These are phyloP conservation scores for Suhomyces wounanorum DNA, from an alignment of 1,139 yeast genomes.

Conservation along the genomic window DNA sequence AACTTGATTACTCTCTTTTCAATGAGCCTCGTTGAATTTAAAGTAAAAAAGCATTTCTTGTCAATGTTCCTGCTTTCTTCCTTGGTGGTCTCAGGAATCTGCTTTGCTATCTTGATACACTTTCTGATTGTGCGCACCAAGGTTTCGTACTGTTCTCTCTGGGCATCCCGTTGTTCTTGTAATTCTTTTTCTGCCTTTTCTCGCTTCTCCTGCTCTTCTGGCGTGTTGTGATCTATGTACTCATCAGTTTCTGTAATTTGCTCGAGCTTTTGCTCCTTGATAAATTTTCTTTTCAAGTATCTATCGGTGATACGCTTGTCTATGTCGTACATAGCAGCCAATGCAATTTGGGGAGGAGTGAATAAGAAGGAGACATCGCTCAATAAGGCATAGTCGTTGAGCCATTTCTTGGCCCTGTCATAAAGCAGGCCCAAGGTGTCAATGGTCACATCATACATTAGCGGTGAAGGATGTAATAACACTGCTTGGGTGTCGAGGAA, in stretches of 20 bases:
- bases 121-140: conserved; percentile 47
- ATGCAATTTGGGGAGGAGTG: conserved; percentile 94
- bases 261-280: conserved; percentile 18
- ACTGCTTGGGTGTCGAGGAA: conserved; percentile 81
- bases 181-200: conserved; percentile 21
- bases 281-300: conserved; percentile 65
- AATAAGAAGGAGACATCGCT: conserved; percentile 76
- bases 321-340: conserved; percentile 74
- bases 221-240: neutral
- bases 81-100: conserved; percentile 46
- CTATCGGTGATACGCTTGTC: conserved; percentile 65
- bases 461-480: conserved; percentile 43
- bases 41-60: conserved; percentile 60
- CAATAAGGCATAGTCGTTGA: conserved; percentile 62
- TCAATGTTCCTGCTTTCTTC: conserved; percentile 67
- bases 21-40: conserved; percentile 57
- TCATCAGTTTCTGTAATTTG: conserved; percentile 13
- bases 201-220: conserved; percentile 11
- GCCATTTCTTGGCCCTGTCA: conserved; percentile 65
- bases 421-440: conserved; percentile 57
- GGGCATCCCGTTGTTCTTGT: conserved; percentile 4
- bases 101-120: conserved; percentile 52
- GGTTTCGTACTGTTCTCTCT: conserved; percentile 39
- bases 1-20: conserved; percentile 41
- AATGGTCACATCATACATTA: conserved; percentile 39